A percentile compares a stretch with the other conserved stretches of the same genome.
phyloP scores from a whole-genome alignment of 352 stramenopile species.

The Globisporangium megalacanthum region DNA sequence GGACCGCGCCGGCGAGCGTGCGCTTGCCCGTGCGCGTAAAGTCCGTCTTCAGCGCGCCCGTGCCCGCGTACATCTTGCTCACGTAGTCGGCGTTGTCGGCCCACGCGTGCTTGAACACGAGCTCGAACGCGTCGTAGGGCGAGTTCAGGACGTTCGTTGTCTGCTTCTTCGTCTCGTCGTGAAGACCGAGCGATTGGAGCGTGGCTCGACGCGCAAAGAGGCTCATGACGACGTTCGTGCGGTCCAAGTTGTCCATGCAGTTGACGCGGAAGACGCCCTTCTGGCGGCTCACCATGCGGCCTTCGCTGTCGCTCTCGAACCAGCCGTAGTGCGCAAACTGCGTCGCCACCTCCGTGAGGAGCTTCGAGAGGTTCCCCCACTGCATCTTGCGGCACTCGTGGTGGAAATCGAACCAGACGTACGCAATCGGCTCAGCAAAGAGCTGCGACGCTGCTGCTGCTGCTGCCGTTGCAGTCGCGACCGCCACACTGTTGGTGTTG shows the following conservation, averaged over 20 bases:
- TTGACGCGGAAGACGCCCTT: conserved; percentile 95
- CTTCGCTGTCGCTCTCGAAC: conserved; percentile 61
- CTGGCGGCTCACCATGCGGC: conserved; percentile 66
- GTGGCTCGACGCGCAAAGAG: conserved; percentile 87
- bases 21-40: conserved; percentile 94
- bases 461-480: conserved; percentile 11
- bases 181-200: conserved; percentile 61
- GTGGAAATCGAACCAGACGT: conserved; percentile 98
- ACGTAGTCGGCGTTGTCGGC: conserved; percentile 96
- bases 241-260: conserved; percentile 98
- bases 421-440: conserved; percentile 59
- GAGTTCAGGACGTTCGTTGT: conserved; percentile 38
- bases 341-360: conserved; percentile 74
- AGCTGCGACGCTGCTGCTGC: conserved; percentile 27
- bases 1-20: conserved; percentile 83
- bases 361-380: conserved; percentile 89
- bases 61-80: conserved; percentile 91
- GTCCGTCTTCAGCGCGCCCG: conserved; percentile 92
- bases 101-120: conserved; percentile 88
- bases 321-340: conserved; percentile 63
- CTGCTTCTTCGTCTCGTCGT: conserved; percentile 17
- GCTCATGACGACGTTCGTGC: conserved; percentile 97
- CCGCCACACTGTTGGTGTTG: conserved; percentile 1
- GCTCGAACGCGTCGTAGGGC: conserved; percentile 56
- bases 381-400: conserved; percentile 92